Conservation (phyloP, 1,284 basidiomycete genomes). For the Puccinia sorghi region DNA sequence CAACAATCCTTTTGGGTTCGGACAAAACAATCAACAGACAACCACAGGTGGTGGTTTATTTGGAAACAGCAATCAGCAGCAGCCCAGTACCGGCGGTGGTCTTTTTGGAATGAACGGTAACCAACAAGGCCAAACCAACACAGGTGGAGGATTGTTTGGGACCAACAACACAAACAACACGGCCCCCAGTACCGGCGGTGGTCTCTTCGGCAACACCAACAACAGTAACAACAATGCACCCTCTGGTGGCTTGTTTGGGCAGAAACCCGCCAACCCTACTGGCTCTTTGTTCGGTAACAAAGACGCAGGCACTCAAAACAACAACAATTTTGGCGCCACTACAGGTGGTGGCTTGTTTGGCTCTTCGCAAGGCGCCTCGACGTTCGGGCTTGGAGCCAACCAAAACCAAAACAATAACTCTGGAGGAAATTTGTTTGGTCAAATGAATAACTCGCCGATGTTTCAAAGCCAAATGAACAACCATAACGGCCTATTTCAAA, state of each 20-base stretch:
- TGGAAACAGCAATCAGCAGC: constrained; percentile 50
- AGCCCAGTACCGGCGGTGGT: constrained; percentile 50
- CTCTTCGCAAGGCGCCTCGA: constrained; percentile 20
- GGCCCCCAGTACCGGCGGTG: constrained; percentile 53
- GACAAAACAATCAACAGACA: constrained; percentile 45
- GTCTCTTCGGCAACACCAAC: constrained; percentile 56
- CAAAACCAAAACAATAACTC: constrained; percentile 33
- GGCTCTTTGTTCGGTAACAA: constrained; percentile 50
- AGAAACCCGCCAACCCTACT: constrained; percentile 54
- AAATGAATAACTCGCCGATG: constrained; percentile 22
- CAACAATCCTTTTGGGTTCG: constrained; percentile 35
- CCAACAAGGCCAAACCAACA: constrained; percentile 51
- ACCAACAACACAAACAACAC: constrained; percentile 50
- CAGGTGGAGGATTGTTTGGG: constrained; percentile 54
- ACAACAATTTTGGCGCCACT: constrained; percentile 58
- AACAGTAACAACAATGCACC: constrained; percentile 57
- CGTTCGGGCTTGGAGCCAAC: constrained; percentile 40
- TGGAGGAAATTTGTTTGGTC: constrained; percentile 52
- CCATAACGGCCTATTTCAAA: constrained; percentile 44
- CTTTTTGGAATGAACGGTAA: constrained; percentile 53
- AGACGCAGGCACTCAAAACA: constrained; percentile 18
- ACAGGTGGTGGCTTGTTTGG: constrained; percentile 53
- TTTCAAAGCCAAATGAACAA: constrained; percentile 21
- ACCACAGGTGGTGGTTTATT: constrained; percentile 31
- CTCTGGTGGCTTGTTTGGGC: constrained; percentile 61